Percentiles rank a stretch among this genome's conserved stretches.
Conservation (phyloP, 1,284 basidiomycete genomes). For the Trichosporon inkin region DNA sequence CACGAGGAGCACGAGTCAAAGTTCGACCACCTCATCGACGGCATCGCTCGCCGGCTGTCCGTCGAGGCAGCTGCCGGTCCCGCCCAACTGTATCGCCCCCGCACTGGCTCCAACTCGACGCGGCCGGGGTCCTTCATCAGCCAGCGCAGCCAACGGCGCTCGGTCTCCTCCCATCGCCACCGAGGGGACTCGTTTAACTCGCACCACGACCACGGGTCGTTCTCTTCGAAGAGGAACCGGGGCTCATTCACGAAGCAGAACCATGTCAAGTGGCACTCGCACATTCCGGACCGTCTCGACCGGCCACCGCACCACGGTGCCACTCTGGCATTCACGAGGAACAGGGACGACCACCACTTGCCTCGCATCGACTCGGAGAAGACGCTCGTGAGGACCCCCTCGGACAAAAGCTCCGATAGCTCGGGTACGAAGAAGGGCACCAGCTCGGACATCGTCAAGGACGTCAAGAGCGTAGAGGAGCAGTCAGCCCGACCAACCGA, state of each 20-base stretch:
- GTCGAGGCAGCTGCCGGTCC: conserved; percentile 19
- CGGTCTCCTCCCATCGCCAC: background rate
- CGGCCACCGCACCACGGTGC: background rate
- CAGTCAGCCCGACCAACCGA: background rate
- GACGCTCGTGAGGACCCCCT: conserved; percentile 9
- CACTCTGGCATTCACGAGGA: background rate
- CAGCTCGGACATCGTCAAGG: background rate
- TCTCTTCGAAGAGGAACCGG: conserved; percentile 9
- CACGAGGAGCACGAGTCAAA: background rate
- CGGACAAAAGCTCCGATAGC: background rate
- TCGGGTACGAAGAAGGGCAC: background rate
- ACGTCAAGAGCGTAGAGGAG: background rate
- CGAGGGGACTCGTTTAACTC: background rate
- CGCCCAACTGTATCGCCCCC: conserved; percentile 17
- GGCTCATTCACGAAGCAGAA: background rate
- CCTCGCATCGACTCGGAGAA: conserved; percentile 24
- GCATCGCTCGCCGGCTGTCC: conserved; percentile 1
- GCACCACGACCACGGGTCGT: conserved; percentile 5
- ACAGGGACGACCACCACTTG: background rate
- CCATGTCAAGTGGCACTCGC: background rate
- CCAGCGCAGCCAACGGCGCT: background rate
- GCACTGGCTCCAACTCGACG: conserved; percentile 13
- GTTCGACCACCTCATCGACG: background rate
- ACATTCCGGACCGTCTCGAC: background rate
- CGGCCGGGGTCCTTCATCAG: background rate